These are phyloP conservation scores for Erysiphe neolycopersici DNA, from an alignment of 2,329 filamentous ascomycete genomes.

Conservation along the genomic window DNA sequence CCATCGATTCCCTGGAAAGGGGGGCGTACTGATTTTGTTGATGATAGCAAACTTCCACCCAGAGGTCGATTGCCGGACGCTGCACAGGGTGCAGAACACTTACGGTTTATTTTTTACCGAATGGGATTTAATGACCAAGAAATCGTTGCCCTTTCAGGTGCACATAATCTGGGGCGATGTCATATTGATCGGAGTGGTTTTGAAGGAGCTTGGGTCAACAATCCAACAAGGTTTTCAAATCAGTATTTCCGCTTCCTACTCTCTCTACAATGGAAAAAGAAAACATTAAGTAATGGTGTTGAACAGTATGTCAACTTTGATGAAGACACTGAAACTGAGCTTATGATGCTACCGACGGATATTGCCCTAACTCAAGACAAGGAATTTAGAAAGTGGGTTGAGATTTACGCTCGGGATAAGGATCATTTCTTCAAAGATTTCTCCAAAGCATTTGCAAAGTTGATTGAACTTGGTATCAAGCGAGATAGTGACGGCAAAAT, in stretches of 20 bases:
- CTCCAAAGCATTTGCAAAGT: slow-evolving; percentile 27
- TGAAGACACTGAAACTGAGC: slow-evolving; percentile 23
- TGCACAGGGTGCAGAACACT: slow-evolving; percentile 25
- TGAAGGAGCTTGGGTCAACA: slow-evolving; percentile 30
- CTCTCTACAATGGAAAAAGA: slow-evolving; percentile 25
- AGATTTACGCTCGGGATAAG: slow-evolving; percentile 31
- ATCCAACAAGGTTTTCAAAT: slow-evolving; percentile 30
- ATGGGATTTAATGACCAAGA: slow-evolving; percentile 35
- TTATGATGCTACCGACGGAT: slow-evolving; percentile 43
- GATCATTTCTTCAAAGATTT: slow-evolving; percentile 33
- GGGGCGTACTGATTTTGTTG: slow-evolving; percentile 33
- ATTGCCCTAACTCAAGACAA: slow-evolving; percentile 28
- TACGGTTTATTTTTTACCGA: slow-evolving; percentile 27
- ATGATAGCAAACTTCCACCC: slow-evolving; percentile 30
- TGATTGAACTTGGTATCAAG: slow-evolving; percentile 31
- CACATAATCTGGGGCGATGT: slow-evolving; percentile 28
- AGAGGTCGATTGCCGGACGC: slow-evolving; percentile 28
- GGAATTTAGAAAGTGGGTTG: slow-evolving; percentile 26
- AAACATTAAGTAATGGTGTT: slow-evolving; percentile 23
- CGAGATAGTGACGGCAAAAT: slow-evolving; percentile 26
- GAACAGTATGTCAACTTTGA: slow-evolving; percentile 32
- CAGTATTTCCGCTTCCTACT: slow-evolving; percentile 28
- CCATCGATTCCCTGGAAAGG: slow-evolving; percentile 27
- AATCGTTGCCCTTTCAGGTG: slow-evolving; percentile 28
- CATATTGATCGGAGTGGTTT: slow-evolving; percentile 29